These are phyloP conservation scores for Strobilomyces confusus DNA, from an alignment of 768 basidiomycete genomes.

Conservation along the genomic window DNA sequence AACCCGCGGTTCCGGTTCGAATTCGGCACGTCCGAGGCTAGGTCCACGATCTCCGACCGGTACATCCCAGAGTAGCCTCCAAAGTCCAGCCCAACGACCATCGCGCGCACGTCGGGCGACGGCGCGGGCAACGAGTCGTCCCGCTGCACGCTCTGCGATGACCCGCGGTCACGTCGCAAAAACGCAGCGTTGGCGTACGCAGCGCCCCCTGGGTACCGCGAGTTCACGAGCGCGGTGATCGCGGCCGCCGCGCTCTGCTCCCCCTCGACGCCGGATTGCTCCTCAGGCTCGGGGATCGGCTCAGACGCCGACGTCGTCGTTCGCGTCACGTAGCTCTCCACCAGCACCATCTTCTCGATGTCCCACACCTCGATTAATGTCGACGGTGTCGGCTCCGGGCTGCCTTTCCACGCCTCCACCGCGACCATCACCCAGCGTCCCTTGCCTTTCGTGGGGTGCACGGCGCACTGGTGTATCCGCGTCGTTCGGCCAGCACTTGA, in stretches of 20 bases:
- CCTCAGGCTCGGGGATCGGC: conserved; percentile 50
- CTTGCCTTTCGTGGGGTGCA: conserved; percentile 84
- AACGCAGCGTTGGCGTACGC: conserved; percentile 21
- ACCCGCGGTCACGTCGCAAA: conserved; percentile 25
- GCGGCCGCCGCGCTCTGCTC: conserved; percentile 66
- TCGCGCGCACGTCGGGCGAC: conserved; percentile 62
- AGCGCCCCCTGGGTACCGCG: conserved; percentile 44
- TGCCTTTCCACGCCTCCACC: conserved; percentile 48
- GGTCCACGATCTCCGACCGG: conserved; percentile 47
- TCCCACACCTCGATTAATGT: conserved; percentile 86
- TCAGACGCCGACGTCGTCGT: conserved; percentile 43
- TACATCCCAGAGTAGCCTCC: conserved; percentile 60
- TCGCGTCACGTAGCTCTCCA: conserved; percentile 74
- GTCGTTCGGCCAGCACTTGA: conserved; percentile 48
- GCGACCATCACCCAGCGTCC: conserved; percentile 92
- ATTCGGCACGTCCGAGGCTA: conserved; percentile 36
- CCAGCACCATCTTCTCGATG: conserved; percentile 72
- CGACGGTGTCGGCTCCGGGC: conserved; percentile 39
- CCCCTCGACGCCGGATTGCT: conserved; percentile 49
- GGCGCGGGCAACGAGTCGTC: conserved; percentile 41
- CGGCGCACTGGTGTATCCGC: conserved; percentile 66
- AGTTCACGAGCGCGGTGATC: conserved; percentile 76
- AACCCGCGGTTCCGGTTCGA: conserved; percentile 58
- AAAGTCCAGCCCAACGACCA: conserved; percentile 74
- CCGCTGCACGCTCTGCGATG: conserved; percentile 34